These are phyloP conservation scores for Puya raimondii DNA, from an alignment of 176 grass and related monocot genomes.

Conservation along the genomic window DNA sequence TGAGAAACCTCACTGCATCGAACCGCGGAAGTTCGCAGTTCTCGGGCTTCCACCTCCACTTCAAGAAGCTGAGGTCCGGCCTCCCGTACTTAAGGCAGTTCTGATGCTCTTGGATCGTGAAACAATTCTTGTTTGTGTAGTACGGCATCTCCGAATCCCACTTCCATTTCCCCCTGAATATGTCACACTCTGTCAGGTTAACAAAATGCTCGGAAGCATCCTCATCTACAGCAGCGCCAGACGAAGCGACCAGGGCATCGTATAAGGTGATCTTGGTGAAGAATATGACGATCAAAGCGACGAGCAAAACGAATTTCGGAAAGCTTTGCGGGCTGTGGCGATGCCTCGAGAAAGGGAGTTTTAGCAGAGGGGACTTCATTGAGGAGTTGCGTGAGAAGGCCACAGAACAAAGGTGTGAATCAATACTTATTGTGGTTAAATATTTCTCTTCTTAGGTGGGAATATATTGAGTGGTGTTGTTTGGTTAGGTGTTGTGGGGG, in stretches of 20 bases:
- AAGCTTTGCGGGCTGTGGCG: background rate
- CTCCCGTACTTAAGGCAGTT: slow-evolving; percentile 76
- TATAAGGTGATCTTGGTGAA: background rate
- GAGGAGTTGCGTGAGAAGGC: background rate
- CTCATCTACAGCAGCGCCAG: background rate
- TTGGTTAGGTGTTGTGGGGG: no score
- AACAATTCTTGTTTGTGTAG: slow-evolving; percentile 54
- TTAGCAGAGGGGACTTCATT: background rate
- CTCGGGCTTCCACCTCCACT: slow-evolving; percentile 45
- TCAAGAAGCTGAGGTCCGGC: slow-evolving; percentile 44
- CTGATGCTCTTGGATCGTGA: slow-evolving; percentile 65
- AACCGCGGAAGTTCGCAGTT: slow-evolving; percentile 49
- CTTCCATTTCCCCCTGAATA: slow-evolving; percentile 44
- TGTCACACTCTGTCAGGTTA: slow-evolving; percentile 20
- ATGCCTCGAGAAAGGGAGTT: background rate
- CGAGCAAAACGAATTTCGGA: background rate
- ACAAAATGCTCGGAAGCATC: background rate
- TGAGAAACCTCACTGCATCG: slow-evolving; percentile 43
- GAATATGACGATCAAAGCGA: background rate
- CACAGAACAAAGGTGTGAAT: background rate
- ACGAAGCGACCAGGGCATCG: background rate
- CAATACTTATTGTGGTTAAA: background rate
- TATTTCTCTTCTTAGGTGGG: background rate
- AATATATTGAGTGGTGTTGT: no score
- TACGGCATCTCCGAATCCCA: slow-evolving; percentile 30